These are phyloP conservation scores for Gossypium mustelinum DNA, from an alignment of 345 rosid species.

Conservation along the genomic window DNA sequence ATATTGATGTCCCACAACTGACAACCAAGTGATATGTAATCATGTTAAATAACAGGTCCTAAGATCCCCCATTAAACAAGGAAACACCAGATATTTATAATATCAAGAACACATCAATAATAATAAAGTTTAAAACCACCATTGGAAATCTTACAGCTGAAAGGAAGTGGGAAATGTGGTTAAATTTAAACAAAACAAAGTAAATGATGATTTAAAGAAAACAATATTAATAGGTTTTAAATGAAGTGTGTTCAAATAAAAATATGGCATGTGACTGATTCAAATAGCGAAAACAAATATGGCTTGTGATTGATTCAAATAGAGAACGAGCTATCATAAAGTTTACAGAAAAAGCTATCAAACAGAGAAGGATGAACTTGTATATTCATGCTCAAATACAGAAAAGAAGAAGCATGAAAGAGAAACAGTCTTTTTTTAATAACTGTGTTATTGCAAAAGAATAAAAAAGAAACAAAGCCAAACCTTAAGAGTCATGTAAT, in stretches of 20 bases:
- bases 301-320: background rate
- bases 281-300: background rate
- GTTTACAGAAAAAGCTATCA: too few species aligned
- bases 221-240: background rate
- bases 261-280: background rate
- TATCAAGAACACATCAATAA: background rate
- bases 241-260: background rate
- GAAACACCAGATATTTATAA: background rate
- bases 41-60: conserved; percentile 13
- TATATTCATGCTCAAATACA: background rate
- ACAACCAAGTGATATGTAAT: conserved; percentile 14
- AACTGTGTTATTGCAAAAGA: background rate
- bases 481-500: conserved; percentile 98
- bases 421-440: background rate
- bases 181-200: background rate
- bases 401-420: background rate
- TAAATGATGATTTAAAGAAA: background rate
- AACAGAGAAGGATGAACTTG: background rate
- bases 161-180: background rate
- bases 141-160: background rate
- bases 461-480: conserved; percentile 1
- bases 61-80: background rate
- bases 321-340: background rate
- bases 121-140: background rate
- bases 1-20: conserved; percentile 94